Conservation (phyloP, 352 stramenopile genomes). For the Phytophthora boehmeriae region DNA sequence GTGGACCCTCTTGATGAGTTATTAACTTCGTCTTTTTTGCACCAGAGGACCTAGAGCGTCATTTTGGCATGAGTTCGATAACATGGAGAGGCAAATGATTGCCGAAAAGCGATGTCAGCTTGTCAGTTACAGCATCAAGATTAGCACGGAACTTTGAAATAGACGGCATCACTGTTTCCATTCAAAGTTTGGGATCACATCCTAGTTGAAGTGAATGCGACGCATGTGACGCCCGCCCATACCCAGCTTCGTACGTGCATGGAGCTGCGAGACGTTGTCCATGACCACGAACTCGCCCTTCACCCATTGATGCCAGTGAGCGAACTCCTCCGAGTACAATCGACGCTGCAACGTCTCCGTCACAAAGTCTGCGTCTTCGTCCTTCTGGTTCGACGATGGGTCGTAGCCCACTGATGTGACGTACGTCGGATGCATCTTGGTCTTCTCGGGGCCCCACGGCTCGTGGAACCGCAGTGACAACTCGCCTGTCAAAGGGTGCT, state of each 20-base stretch:
- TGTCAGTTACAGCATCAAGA: neutral
- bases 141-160: too few species aligned
- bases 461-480: conserved; percentile 19
- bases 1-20: too few species aligned
- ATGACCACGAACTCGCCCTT: conserved; percentile 31
- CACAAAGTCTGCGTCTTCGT: conserved; percentile 22
- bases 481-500: conserved; percentile 22
- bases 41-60: too few species aligned
- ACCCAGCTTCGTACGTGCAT: conserved; percentile 17
- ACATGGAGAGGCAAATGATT: too few species aligned
- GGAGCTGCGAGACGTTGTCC: conserved; percentile 27
- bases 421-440: conserved; percentile 34
- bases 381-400: conserved; percentile 17
- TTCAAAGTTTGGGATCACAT: too few species aligned
- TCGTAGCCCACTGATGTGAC: conserved; percentile 24
- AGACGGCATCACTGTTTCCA: too few species aligned
- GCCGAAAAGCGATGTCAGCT: too few species aligned
- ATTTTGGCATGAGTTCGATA: too few species aligned
- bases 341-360: conserved; percentile 17
- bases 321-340: conserved; percentile 25
- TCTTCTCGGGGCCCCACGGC: conserved; percentile 26
- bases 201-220: conserved; percentile 28
- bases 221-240: conserved; percentile 26
- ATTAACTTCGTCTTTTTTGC: too few species aligned
- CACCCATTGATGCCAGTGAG: conserved; percentile 19